Conservation (phyloP, 2,329 filamentous ascomycete species). For the Mollisiaceae sp. region DNA sequence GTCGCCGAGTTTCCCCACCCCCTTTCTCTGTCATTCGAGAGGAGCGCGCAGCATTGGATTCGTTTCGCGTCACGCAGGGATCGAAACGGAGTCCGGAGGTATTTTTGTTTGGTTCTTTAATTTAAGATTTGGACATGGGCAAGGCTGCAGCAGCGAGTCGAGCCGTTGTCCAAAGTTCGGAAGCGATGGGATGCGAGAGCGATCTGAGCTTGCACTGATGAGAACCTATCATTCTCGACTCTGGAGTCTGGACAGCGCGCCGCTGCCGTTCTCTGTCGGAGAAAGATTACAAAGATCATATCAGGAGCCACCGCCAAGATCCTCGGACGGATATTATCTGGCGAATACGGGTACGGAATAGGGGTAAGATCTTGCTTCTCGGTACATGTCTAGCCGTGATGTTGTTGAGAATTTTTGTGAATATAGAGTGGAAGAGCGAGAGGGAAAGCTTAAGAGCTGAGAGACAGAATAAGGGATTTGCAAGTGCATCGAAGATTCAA, state of each 20-base stretch:
- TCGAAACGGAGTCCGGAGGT: background rate
- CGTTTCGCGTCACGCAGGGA: background rate
- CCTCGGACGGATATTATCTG: background rate
- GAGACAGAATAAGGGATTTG: too few species aligned
- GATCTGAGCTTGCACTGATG: slow-evolving; percentile 2
- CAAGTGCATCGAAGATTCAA: background rate
- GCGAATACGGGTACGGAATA: background rate
- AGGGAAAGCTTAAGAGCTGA: background rate
- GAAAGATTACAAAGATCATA: background rate
- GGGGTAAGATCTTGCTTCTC: background rate
- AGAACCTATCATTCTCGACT: background rate
- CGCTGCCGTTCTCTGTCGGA: too few species aligned
- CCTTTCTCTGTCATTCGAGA: background rate
- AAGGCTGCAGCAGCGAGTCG: slow-evolving; percentile 7
- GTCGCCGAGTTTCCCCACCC: background rate
- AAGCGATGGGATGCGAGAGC: background rate
- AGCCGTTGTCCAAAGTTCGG: slow-evolving; percentile 1
- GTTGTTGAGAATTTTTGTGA: too few species aligned
- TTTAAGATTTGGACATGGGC: slow-evolving; percentile 1
- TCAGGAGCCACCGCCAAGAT: background rate
- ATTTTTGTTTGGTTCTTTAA: background rate
- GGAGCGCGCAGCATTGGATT: background rate
- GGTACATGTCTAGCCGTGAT: background rate
- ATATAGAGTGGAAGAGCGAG: background rate
- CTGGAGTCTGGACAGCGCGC: too few species aligned